Evolutionary conservation across 2,329 filamentous ascomycete genomes (phyloP).

Genomic region (Huntiella savannae): DNA sequence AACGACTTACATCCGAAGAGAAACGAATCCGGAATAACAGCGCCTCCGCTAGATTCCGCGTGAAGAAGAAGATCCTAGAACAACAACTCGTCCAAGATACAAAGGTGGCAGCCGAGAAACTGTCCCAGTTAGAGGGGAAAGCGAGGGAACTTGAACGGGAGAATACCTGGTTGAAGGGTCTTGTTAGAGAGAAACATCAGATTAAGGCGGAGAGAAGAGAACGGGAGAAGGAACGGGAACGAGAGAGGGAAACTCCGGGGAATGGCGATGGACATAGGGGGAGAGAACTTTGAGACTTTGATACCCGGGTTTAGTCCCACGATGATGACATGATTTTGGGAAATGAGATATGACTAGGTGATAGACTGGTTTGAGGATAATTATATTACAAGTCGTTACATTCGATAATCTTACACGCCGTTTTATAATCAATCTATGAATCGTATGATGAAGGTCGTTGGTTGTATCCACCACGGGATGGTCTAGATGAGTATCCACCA

Average conservation of each 20-base stretch:
- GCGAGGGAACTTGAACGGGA: constrained; percentile 38
- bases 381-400: too few relatives aligned
- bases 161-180: constrained; percentile 40
- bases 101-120: constrained; percentile 43
- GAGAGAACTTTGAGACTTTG: neutral
- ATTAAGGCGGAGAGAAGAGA: neutral
- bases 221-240: neutral
- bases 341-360: too few relatives aligned
- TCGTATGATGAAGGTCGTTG: too few relatives aligned
- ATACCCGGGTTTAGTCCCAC: neutral
- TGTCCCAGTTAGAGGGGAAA: constrained; percentile 34
- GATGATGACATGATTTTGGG: too few relatives aligned
- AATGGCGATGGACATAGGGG: neutral
- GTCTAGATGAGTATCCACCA: too few relatives aligned
- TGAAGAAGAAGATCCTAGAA: constrained; percentile 53
- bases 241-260: neutral
- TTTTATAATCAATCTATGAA: too few relatives aligned
- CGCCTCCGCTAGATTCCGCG: constrained; percentile 45
- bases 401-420: too few relatives aligned
- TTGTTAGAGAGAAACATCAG: constrained; percentile 33
- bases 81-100: constrained; percentile 39
- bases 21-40: constrained; percentile 50
- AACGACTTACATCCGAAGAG: constrained; percentile 28
- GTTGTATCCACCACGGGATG: too few relatives aligned
- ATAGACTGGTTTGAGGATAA: too few relatives aligned